A percentile compares a stretch with the other conserved stretches of the same genome.
These are phyloP conservation scores for Solanum bulbocastanum DNA, from an alignment of 257 asterid species.

Conservation along the genomic window DNA sequence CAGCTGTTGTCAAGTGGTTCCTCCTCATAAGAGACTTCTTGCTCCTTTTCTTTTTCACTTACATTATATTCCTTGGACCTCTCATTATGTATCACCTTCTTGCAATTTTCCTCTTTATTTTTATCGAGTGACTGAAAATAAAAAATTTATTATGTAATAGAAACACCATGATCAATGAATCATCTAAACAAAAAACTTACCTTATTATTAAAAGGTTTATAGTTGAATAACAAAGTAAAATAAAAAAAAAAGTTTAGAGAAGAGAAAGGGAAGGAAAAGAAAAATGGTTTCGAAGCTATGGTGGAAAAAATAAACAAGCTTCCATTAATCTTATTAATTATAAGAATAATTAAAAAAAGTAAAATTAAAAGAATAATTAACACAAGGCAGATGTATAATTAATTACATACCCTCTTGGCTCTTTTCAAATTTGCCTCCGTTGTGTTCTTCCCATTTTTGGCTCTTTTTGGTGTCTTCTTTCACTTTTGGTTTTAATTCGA, in stretches of 20 bases:
- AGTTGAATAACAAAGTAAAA: not conserved
- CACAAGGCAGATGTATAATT: no score
- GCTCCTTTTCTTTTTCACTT: not conserved
- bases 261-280: not conserved
- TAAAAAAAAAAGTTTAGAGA: not conserved
- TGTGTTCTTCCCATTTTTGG: not conserved
- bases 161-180: not conserved
- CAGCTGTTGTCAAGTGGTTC: not conserved
- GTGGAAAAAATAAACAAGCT: not conserved
- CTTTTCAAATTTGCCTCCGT: not conserved
- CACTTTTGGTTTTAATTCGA: not conserved
- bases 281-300: not conserved
- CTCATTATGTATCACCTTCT: not conserved
- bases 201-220: not conserved
- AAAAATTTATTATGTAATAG: not conserved
- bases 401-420: not conserved
- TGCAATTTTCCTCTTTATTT: not conserved
- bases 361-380: no score
- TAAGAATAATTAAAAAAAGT: not conserved
- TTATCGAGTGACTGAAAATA: not conserved
- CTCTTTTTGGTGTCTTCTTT: not conserved
- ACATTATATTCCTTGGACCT: not conserved
- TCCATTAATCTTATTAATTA: not conserved
- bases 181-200: not conserved
- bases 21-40: not conserved